phyloP scores from a whole-genome alignment of 441 rosid genomes.

The Jatropha podagrica region DNA sequence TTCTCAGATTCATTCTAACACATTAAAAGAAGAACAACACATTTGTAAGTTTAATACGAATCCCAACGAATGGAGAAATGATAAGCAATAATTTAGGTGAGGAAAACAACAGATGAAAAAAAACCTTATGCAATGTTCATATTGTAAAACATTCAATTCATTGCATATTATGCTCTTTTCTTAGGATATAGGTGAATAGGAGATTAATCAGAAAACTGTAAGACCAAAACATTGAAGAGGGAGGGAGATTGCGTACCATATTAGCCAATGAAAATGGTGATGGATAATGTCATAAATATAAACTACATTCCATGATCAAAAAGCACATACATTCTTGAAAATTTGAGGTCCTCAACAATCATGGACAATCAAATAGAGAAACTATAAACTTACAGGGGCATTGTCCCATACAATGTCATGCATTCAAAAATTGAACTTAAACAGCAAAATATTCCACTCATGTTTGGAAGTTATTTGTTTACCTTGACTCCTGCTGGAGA shows the following conservation, averaged over 20 bases:
- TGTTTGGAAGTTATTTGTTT: slow-evolving; percentile 10
- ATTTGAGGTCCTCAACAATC: neutral
- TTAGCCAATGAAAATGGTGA: neutral
- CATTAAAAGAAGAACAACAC: neutral
- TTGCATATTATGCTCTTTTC: neutral
- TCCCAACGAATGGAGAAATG: neutral
- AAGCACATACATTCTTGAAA: neutral
- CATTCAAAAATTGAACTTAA: neutral
- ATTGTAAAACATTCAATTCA: neutral
- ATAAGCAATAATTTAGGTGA: neutral
- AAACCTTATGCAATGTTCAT: neutral
- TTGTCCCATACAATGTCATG: neutral
- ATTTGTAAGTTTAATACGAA: neutral
- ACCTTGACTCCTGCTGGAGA: slow-evolving; percentile 59
- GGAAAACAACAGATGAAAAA: neutral
- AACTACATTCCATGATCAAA: neutral
- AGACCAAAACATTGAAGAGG: slow-evolving; percentile 2
- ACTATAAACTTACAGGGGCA: neutral
- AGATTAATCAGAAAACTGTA: neutral
- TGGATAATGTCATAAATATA: neutral
- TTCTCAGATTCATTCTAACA: neutral
- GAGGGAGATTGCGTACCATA: neutral
- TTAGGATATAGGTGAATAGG: neutral
- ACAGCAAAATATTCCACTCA: neutral
- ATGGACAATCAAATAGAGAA: neutral